Base-by-base conservation (phyloP, 768 basidiomycete species). In the Baorangia bicolor region DNA sequence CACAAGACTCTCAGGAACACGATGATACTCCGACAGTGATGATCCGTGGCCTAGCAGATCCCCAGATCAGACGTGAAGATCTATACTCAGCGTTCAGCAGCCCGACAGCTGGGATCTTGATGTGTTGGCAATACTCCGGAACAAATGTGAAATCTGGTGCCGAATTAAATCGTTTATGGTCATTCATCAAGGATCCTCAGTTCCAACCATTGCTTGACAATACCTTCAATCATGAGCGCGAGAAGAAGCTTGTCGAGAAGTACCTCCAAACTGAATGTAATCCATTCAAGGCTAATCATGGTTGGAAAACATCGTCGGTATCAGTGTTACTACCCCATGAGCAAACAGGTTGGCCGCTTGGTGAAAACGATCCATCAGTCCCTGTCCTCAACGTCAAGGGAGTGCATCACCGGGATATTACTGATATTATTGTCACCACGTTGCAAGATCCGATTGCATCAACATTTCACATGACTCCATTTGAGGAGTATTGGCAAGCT, bases 41-140 rank as follows among this genome's bases (percentile, higher is more conserved):
- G 7, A 7, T 18, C 10, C 37, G n/a, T 8, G 9, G 12, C 2
- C 37, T 37, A n/a, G 8, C n/a, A 6, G 37, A 37, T 18, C 5
- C 16, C n/a, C 18, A n/a, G 16, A 37, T 37, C 18, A 37, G 7
- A 2, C 16, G 5, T 3, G 35, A 51, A 2, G 25, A 46, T 28
- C 31, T 57, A 5, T 60, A 28, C 23, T 21, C 43, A 4, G 41
- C 56, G 58, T 75, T 53, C 60, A 66, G 14, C 31, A 54, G 62
- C 57, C 48, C 51, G 2, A 60, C 68, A 1, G 53, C 55, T 2
- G 69, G 63, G 38, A 59, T 64, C 0, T 63, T 75, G 20, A 69
- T 73, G 68, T 20, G 46, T 7, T 75, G 74, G 74, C 52, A 60
- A 7, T 72, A 68, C 48, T 61, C 60, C 23, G 69, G 70, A 0